These are phyloP conservation scores for Venturia nashicola DNA, from an alignment of 2,329 filamentous ascomycete genomes.

Conservation along the genomic window DNA sequence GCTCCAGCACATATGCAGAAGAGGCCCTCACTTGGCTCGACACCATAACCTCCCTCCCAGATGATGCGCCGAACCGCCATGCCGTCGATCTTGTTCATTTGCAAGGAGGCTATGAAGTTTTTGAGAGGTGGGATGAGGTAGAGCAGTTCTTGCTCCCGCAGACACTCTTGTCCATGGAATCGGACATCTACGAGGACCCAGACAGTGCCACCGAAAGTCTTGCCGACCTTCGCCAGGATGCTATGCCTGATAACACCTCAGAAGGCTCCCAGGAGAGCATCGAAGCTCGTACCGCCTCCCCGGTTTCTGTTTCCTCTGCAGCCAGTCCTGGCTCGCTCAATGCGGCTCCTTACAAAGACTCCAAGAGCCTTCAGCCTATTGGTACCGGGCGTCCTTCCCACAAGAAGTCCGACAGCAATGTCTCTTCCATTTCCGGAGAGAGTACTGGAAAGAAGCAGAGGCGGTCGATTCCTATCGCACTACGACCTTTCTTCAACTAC, in stretches of 20 bases:
- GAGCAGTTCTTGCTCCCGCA: constrained; percentile 35
- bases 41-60: constrained; percentile 34
- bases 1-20: constrained; percentile 31
- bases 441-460: constrained; percentile 12
- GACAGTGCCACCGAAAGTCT: constrained; percentile 5
- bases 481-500: constrained; percentile 38
- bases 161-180: constrained; percentile 36
- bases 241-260: constrained; percentile 26
- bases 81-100: constrained; percentile 27
- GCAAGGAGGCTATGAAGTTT: constrained; percentile 36
- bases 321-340: constrained; percentile 20
- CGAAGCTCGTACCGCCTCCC: constrained; percentile 26
- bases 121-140: constrained; percentile 36
- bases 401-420: constrained; percentile 7
- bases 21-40: constrained; percentile 40
- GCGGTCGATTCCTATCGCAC: constrained; percentile 23
- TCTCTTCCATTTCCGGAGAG: constrained; percentile 13
- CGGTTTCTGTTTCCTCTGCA: constrained; percentile 24
- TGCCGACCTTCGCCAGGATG: constrained; percentile 15
- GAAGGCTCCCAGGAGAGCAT: constrained; percentile 32
- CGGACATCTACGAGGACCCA: neutral
- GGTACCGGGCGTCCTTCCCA: constrained; percentile 14
- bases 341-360: constrained; percentile 18
- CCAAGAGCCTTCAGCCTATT: constrained; percentile 3
- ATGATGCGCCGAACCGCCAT: constrained; percentile 16